phyloP scores from a whole-genome alignment of 2,329 filamentous ascomycete genomes.

The Claviceps quebecensis region DNA sequence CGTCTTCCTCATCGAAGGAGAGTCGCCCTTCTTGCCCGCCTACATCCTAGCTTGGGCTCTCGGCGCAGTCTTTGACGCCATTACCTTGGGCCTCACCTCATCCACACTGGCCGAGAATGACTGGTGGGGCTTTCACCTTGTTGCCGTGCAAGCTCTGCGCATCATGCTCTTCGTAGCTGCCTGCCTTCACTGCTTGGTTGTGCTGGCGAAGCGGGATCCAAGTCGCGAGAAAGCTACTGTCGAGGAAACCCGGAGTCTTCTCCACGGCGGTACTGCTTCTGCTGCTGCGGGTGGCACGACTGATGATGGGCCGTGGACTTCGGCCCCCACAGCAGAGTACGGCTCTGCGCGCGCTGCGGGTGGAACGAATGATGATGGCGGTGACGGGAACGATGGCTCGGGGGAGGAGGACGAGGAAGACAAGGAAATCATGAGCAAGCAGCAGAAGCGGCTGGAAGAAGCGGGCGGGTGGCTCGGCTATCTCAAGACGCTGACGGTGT shows the following conservation, averaged over 20 bases:
- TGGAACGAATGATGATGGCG: conserved; percentile 9
- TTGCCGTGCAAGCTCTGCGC: background rate
- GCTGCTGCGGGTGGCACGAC: too few relatives aligned
- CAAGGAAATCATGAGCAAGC: conserved; percentile 11
- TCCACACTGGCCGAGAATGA: background rate
- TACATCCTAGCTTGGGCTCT: conserved; percentile 4
- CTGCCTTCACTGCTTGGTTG: background rate
- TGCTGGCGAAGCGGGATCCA: background rate
- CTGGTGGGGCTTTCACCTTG: background rate
- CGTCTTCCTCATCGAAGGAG: conserved; percentile 5
- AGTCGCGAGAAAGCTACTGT: background rate
- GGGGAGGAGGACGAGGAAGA: conserved; percentile 8
- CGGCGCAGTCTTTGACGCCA: conserved; percentile 3
- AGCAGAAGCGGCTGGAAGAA: conserved; percentile 12
- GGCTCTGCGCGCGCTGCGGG: conserved; percentile 9
- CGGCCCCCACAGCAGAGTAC: conserved; percentile 1
- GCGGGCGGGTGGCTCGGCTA: conserved; percentile 14
- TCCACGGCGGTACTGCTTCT: background rate
- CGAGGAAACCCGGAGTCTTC: conserved; percentile 3
- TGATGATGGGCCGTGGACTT: background rate
- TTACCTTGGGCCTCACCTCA: background rate
- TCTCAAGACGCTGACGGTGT: conserved; percentile 12
- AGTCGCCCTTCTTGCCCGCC: conserved; percentile 6
- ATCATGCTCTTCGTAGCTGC: background rate
- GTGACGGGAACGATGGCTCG: conserved; percentile 7